These are phyloP conservation scores for Albizia julibrissin DNA, from an alignment of 306 rosid species.

Conservation along the genomic window DNA sequence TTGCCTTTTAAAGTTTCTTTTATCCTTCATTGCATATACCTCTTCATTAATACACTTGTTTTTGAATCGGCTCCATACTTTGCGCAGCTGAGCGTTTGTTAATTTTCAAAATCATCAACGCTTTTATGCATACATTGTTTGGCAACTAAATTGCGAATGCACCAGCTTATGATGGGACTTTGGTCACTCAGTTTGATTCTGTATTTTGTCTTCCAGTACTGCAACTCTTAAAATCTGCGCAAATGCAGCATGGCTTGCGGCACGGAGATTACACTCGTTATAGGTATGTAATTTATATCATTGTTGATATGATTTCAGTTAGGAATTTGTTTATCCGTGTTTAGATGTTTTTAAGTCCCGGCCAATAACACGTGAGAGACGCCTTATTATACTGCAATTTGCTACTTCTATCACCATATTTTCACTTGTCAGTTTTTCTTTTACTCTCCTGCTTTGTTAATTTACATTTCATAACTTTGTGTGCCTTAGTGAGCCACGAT, in stretches of 20 bases:
- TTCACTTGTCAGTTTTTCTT: not conserved
- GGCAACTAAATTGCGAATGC: not conserved
- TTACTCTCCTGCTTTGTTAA: slow-evolving; percentile 2
- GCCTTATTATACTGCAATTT: not conserved
- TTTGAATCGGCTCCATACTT: not conserved
- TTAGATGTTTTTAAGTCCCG: not conserved
- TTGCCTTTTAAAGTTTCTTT: not conserved
- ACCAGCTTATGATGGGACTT: not conserved
- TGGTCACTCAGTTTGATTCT: not conserved
- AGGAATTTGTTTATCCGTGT: not conserved
- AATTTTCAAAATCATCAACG: not conserved
- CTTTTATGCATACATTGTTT: not conserved
- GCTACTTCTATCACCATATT: not conserved
- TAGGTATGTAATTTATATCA: slow-evolving; percentile 47
- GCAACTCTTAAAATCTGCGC: slow-evolving; percentile 95
- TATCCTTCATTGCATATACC: not conserved
- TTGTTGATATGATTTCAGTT: not conserved
- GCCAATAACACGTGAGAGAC: not conserved
- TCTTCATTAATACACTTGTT: not conserved
- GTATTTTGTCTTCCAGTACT: slow-evolving; percentile 48
- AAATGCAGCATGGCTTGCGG: slow-evolving; percentile 96
- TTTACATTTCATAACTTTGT: slow-evolving; percentile 17
- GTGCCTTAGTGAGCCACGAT: not conserved
- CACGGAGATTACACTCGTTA: slow-evolving; percentile 94
- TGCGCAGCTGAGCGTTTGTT: not conserved